Evolutionary conservation across 306 rosid genomes (phyloP), one percentile per base, ranked within the genome.

Genomic region (Castanospermum australe): DNA sequence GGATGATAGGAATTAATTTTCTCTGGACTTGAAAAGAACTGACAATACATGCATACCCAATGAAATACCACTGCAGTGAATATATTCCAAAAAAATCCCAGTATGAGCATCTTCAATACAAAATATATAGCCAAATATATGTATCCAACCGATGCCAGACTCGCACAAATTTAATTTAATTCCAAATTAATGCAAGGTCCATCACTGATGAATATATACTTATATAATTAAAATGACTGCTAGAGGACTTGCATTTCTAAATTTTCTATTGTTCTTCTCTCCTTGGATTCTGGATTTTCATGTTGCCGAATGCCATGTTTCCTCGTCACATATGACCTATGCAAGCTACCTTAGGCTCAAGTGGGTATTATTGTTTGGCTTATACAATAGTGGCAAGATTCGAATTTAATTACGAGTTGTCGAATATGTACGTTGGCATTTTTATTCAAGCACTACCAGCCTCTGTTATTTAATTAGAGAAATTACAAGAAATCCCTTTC

Each of bases 231-330:
- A 71, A 77, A 73, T 41, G 38, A 67, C 25, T 68, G 60, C 71
- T 79, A 25, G 63, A 73, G 45, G 60, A 17, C 12, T 73, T n/a
- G 72, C 18, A 42, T 69, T 61, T 45, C 64, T 33, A 51, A 67
- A 47, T 76, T 82, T 42, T 85, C 41, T 88, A 80, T 73, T 55
- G 71, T 75, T 73, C 21, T 71, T 82, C 33, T 83, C 36, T 79
- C 97, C 91, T 89, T 84, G 91, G 94, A 89, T 89, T 89, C 94
- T 89, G 90, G 72, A n/a, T n/a, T n/a, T n/a, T n/a, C n/a, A n/a
- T n/a, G n/a, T n/a, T n/a, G n/a, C n/a, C n/a, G n/a, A n/a, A n/a
- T n/a, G n/a, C 91, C 76, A 76, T 71, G 87, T 90, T 92, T 92
- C 94, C 94, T 86, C 90, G 84, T 89, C 87, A 82, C 97, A 84